A percentile compares a stretch with the other conserved stretches of the same genome.
Evolutionary conservation across 164 flowering plant genomes (phyloP).

Genomic region (Vitis rotundifolia): DNA sequence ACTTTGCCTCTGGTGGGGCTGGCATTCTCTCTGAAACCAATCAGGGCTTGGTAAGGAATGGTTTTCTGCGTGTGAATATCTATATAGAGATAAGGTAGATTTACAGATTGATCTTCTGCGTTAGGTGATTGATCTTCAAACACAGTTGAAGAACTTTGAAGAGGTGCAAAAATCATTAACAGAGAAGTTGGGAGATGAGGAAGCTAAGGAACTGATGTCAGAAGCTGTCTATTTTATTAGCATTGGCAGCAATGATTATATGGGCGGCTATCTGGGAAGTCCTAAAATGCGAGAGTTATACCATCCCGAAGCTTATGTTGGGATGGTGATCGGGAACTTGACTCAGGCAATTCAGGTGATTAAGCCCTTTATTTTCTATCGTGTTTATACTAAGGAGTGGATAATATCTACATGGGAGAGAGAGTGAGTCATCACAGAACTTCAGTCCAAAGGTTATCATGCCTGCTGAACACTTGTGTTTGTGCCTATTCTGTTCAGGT

Average conservation of each 20-base stretch:
- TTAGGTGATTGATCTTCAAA: constrained; percentile 51
- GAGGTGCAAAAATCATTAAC: constrained; percentile 32
- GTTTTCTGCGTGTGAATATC: background rate
- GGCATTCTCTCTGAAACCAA: constrained; percentile 54
- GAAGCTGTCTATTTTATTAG: constrained; percentile 63
- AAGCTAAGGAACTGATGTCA: constrained; percentile 35
- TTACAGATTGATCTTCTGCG: background rate
- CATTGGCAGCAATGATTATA: constrained; percentile 62
- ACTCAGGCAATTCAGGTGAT: constrained; percentile 44
- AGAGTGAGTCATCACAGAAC: too few relatives aligned
- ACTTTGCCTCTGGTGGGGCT: constrained; percentile 69
- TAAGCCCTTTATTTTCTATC: constrained; percentile 6
- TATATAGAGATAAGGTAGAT: background rate
- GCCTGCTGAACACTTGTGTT: background rate
- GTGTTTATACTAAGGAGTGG: too few relatives aligned
- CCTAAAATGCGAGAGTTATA: constrained; percentile 35
- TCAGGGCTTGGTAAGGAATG: constrained; percentile 41
- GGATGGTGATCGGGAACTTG: constrained; percentile 59
- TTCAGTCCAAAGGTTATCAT: too few relatives aligned
- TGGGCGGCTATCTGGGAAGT: constrained; percentile 52
- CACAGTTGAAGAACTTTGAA: constrained; percentile 49
- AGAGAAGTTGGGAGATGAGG: constrained; percentile 35
- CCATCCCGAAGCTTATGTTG: constrained; percentile 36
- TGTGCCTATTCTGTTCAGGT: constrained; percentile 21
- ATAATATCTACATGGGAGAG: too few relatives aligned